These are phyloP conservation scores for Phytophthora gonapodyides DNA, from an alignment of 352 stramenopile species.

Conservation along the genomic window DNA sequence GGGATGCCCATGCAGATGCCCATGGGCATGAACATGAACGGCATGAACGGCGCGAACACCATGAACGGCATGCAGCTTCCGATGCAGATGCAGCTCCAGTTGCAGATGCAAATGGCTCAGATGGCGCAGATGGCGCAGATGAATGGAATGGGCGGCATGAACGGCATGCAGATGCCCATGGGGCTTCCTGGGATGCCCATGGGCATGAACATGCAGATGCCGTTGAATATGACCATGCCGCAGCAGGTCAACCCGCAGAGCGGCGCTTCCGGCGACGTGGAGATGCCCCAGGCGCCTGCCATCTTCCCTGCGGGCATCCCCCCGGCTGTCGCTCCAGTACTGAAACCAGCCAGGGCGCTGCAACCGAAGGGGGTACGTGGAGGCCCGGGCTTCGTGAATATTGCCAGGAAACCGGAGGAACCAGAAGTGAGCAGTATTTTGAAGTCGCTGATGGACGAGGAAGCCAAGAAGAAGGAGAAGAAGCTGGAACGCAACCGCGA, in stretches of 20 bases:
- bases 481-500: conserved; percentile 90
- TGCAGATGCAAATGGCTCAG: conserved; percentile 39
- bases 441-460: conserved; percentile 87
- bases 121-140: conserved; percentile 54
- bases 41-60: conserved; percentile 24
- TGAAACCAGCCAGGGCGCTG: conserved; percentile 41
- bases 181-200: conserved; percentile 42
- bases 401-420: conserved; percentile 81
- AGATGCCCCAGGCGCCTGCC: conserved; percentile 27
- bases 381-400: conserved; percentile 68
- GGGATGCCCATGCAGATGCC: conserved; percentile 59
- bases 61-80: conserved; percentile 38
- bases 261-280: conserved; percentile 33
- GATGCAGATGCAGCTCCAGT: conserved; percentile 43
- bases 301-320: conserved; percentile 10
- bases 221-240: conserved; percentile 42
- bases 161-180: conserved; percentile 60
- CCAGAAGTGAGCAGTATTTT: conserved; percentile 85
- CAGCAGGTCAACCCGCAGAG: conserved; percentile 42
- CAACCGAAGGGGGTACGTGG: conserved; percentile 52
- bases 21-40: conserved; percentile 48
- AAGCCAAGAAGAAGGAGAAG: conserved; percentile 90
- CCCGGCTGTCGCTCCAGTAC: conserved; percentile 11
- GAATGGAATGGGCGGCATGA: conserved; percentile 47
- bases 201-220: conserved; percentile 57